Conservation (phyloP, 2,329 filamentous ascomycete genomes). For the Gremmenia infestans region DNA sequence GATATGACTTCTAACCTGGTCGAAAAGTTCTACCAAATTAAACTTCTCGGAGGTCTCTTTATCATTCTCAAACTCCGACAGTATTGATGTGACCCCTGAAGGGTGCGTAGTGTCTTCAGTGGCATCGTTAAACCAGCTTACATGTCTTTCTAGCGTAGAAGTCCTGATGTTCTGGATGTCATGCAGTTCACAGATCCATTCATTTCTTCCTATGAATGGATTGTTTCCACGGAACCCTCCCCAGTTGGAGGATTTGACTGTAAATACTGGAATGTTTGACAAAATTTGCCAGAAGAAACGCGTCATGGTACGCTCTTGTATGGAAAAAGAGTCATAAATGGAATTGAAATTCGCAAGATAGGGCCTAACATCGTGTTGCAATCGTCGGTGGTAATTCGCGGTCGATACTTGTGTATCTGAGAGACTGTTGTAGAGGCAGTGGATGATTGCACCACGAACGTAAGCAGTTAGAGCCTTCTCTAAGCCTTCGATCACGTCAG, state of each 20-base stretch:
- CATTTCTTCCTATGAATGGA: not conserved
- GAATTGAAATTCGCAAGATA: conserved; percentile 5
- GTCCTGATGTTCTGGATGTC: not conserved
- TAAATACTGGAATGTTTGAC: not conserved
- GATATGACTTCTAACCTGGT: not conserved
- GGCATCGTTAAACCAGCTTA: not conserved
- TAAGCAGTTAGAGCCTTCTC: not conserved
- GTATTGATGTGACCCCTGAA: not conserved
- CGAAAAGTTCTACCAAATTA: not conserved
- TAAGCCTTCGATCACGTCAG: not conserved
- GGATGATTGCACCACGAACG: conserved; percentile 9
- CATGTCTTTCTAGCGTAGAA: not conserved
- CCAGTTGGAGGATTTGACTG: not conserved
- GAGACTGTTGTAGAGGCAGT: conserved; percentile 12
- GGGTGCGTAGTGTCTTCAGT: not conserved
- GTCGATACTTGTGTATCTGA: not conserved
- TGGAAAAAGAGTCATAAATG: conserved; percentile 16
- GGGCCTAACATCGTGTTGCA: conserved; percentile 3
- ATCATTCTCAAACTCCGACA: not conserved
- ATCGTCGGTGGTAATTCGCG: conserved; percentile 8
- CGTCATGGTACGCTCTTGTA: conserved; percentile 28
- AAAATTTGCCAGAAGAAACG: conserved; percentile 29
- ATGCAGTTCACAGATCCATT: not conserved
- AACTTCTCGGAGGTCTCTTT: not conserved
- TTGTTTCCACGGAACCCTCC: not conserved